Conservation (phyloP, 2,329 filamentous ascomycete genomes). For the Claviceps humidiphila region DNA sequence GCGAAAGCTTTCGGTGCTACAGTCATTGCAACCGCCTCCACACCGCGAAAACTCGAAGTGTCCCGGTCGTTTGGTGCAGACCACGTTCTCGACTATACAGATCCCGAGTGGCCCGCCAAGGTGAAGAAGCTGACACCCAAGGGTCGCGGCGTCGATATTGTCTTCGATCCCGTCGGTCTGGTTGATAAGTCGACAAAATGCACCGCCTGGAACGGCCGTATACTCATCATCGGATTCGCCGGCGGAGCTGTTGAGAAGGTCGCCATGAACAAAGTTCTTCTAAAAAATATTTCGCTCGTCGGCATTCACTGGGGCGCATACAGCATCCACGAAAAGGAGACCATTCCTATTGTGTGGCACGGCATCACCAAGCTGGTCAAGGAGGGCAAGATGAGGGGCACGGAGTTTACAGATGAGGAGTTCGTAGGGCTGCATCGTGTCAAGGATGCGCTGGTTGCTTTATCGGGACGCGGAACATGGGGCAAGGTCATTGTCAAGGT, state of each 20-base stretch:
- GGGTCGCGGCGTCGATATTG: conserved; percentile 68
- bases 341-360: conserved; percentile 62
- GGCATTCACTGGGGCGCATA: conserved; percentile 91
- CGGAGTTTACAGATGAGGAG: conserved; percentile 67
- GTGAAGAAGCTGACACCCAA: conserved; percentile 70
- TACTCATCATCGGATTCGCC: conserved; percentile 83
- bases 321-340: conserved; percentile 55
- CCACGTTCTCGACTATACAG: conserved; percentile 64
- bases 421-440: conserved; percentile 75
- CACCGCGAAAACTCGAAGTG: conserved; percentile 64
- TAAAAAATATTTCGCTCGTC: conserved; percentile 88
- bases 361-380: conserved; percentile 68
- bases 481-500: conserved; percentile 91
- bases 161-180: conserved; percentile 87
- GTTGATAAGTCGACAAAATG: conserved; percentile 84
- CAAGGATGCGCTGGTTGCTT: conserved; percentile 58
- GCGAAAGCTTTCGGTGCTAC: conserved; percentile 85
- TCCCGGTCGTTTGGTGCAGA: conserved; percentile 75
- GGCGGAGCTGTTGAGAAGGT: conserved; percentile 68
- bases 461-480: conserved; percentile 79
- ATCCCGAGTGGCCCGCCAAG: conserved; percentile 46
- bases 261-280: conserved; percentile 76
- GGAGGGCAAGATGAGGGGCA: conserved; percentile 66
- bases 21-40: conserved; percentile 86
- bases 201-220: conserved; percentile 80